Percentiles rank a stretch among this genome's conserved stretches.
phyloP scores from a whole-genome alignment of 768 basidiomycete genomes.

The Mycena epipterygia region DNA sequence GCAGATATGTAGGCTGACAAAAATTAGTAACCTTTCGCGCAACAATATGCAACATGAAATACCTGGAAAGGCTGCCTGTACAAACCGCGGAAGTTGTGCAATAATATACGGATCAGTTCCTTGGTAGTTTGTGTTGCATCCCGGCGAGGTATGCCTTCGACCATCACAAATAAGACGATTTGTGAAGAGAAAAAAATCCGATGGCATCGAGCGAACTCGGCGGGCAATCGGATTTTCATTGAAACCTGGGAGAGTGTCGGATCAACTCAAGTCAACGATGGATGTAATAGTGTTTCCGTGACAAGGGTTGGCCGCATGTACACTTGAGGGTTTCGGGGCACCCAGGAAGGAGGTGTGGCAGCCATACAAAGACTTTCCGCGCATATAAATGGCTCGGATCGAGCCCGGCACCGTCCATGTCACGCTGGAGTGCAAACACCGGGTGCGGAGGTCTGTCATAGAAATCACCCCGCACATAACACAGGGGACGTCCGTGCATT shows the following conservation, averaged over 20 bases:
- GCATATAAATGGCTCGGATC: not conserved
- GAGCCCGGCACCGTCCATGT: not conserved
- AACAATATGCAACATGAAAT: not conserved
- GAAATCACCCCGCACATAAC: not conserved
- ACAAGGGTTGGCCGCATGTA: not conserved
- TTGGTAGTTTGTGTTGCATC: slow-evolving; percentile 18
- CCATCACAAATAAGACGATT: slow-evolving; percentile 21
- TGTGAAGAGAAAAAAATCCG: slow-evolving; percentile 27
- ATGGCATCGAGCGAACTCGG: not conserved
- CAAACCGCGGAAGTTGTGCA: slow-evolving; percentile 20
- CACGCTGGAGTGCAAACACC: not conserved
- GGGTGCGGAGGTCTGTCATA: not conserved
- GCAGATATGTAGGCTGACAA: not conserved
- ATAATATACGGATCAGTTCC: slow-evolving; percentile 28
- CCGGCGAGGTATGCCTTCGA: not conserved
- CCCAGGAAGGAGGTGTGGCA: not conserved
- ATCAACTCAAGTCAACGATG: not conserved
- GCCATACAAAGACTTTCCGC: not conserved
- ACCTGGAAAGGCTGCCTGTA: slow-evolving; percentile 20
- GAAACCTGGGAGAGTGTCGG: not conserved
- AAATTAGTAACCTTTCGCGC: too few relatives aligned
- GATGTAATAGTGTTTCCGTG: not conserved
- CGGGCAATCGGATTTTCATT: slow-evolving; percentile 20
- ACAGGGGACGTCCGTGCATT: not conserved
- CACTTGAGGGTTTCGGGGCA: not conserved